Evolutionary conservation across 1,139 yeast genomes (phyloP).

Genomic region (Hemisphaericaspora subhashii): DNA sequence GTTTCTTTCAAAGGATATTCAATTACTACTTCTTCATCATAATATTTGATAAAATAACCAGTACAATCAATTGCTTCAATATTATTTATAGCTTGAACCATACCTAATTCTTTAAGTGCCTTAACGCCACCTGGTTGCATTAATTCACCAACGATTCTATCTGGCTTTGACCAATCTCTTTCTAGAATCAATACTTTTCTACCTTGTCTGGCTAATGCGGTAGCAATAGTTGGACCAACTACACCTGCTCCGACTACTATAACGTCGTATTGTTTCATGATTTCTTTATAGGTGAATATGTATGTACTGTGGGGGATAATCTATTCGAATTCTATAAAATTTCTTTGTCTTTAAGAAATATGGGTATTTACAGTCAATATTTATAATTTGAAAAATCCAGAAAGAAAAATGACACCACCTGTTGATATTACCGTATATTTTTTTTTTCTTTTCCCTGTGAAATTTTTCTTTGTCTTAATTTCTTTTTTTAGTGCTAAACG

Average conservation of each 20-base stretch:
- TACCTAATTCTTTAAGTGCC: conserved; percentile 77
- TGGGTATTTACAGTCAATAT: neutral
- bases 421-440: neutral
- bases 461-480: neutral
- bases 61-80: conserved; percentile 77
- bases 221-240: conserved; percentile 91
- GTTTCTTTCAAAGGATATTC: conserved; percentile 71
- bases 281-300: no score
- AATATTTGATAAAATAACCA: conserved; percentile 80
- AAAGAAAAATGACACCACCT: conserved; percentile 3
- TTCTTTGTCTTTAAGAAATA: no score
- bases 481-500: neutral
- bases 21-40: conserved; percentile 54
- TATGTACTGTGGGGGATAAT: no score
- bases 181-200: conserved; percentile 74
- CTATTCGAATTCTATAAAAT: neutral
- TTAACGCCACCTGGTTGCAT: conserved; percentile 94
- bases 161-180: conserved; percentile 89
- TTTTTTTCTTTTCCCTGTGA: neutral
- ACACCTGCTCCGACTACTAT: conserved; percentile 94
- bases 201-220: conserved; percentile 88
- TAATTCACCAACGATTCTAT: conserved; percentile 94
- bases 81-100: conserved; percentile 73
- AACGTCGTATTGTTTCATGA: conserved; percentile 46
- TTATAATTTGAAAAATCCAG: neutral